These are phyloP conservation scores for Rosa rugosa DNA, from an alignment of 306 rosid species.

Conservation along the genomic window DNA sequence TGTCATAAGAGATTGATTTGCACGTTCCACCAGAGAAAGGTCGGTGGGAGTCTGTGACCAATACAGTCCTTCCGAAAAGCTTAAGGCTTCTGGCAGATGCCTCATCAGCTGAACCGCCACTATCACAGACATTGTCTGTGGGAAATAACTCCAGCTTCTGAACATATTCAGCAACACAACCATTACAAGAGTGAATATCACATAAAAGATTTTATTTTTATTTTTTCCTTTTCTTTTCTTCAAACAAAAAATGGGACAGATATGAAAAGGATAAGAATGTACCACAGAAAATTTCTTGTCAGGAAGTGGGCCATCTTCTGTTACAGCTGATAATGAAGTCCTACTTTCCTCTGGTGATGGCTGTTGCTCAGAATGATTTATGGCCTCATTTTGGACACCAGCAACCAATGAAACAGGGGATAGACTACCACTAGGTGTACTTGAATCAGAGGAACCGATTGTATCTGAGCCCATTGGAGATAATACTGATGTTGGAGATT, in stretches of 20 bases:
- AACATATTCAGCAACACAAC: conserved; percentile 21
- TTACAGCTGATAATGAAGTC: conserved; percentile 32
- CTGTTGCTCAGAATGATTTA: conserved; percentile 37
- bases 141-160: conserved; percentile 49
- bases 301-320: conserved; percentile 23
- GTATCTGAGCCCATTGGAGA: conserved; percentile 49
- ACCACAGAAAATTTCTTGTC: conserved; percentile 46
- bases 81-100: conserved; percentile 47
- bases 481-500: conserved; percentile 68
- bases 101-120: conserved; percentile 42
- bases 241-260: neutral
- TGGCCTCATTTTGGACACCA: conserved; percentile 25
- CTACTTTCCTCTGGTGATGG: conserved; percentile 36
- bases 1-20: conserved; percentile 24
- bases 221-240: no score
- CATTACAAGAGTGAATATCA: conserved; percentile 19
- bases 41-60: conserved; percentile 41
- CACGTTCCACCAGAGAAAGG: conserved; percentile 29
- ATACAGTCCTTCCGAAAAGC: conserved; percentile 72
- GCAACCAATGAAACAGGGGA: conserved; percentile 62
- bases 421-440: conserved; percentile 40
- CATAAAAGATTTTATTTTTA: neutral
- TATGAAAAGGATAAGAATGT: conserved; percentile 22
- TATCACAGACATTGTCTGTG: conserved; percentile 28
- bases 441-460: conserved; percentile 49